Evolutionary conservation across 2,329 filamentous ascomycete species (phyloP), one percentile per base, ranked within the genome.

Genomic region (Botrytis hyacinthi): DNA sequence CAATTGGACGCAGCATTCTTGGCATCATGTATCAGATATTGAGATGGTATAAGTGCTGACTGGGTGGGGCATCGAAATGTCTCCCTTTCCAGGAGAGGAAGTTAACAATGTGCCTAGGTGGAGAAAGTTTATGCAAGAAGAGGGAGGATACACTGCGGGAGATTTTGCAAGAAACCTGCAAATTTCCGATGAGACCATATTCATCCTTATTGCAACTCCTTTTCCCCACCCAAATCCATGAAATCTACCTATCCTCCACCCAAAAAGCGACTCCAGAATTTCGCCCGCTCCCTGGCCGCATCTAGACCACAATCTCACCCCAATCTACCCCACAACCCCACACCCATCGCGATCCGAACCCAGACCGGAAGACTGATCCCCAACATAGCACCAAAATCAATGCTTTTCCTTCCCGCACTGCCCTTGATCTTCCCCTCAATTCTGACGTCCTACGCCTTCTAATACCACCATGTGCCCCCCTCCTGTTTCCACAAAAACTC

Each of bases 281-380:
- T 57, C n/a, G 51, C 51, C 51, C 51, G 6, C n/a, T 57, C n/a
- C n/a, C n/a, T 5, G 26, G 29, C 18, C 46, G 12, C 26, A 57
- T 42, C 61, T 20, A 63, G 40, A 44, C 40, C 61, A 63, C 20
- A 40, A 42, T 40, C 46, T 57, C 48, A 57, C 35, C 35, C 48
- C 65, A 54, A 51, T 37, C 51, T 42, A 54, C 65, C 65, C 46
- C 65, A 68, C 48, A 68, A 68, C 65, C 65, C 65, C 65, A 67
- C 65, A 68, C 35, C 22, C 26, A 35, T 54, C 46, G 46, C 63
- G 20, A 48, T 26, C 10, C 26, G 3, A 29, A 37, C 46, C 65
- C 46, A 29, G 37, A 37, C 29, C 44, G 32, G 63, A 67, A 51
- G 29, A 22, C 48, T n/a, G 48, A 66, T 12, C 62, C 51, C 26